Base-by-base conservation (phyloP, 176 grass and related monocot genomes). In the Thinopyrum elongatum region DNA sequence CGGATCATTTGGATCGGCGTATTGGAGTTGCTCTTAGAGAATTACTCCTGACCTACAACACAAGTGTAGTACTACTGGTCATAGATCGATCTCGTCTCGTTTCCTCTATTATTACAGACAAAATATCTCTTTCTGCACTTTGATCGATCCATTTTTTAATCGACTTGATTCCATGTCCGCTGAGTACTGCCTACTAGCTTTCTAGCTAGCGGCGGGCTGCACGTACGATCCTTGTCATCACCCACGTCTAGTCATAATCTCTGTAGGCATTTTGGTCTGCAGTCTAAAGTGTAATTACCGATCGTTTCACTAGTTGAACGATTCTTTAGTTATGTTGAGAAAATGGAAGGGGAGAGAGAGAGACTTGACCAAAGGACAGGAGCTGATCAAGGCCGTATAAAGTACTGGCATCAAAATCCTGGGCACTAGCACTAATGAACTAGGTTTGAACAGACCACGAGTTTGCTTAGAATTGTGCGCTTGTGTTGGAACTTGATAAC, bases 401-500 rank as follows among this genome's bases (percentile, higher is more conserved):
- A 64, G 39, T 76, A 47, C 25, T 30, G 25, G 6, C 4, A 46
- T 3, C 28, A 10, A 66, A 21, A 30, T 28, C 38, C 13, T 76
- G 15, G 44, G 44, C 16, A 58, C 35, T 41, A 49, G 33, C 22
- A 23, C 21, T 70, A 38, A 26, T 62, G 55, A 25, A 79, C 33
- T 39, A 25, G 14, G 25, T 62, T 60, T 30, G 83, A 80, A 85
- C 79, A 27, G 76, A 70, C 70, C 81, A 87, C 57, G 81, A 84
- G 35, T 83, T 80, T 68, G 80, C 67, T 75, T 87, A 84, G 75
- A 80, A 47, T 90, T 75, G 69, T 76, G 85, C 21, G 89, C 81
- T 81, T 84, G 70, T 81, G 85, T 87, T 91, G 89, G 81, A 91
- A 91, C 89, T 91, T 91, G 89, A 77, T 76, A 87, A 84, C 81